Evolutionary conservation across 2,329 filamentous ascomycete genomes (phyloP), one percentile per base, ranked within the genome.

Genomic region (Canariomyces notabilis): DNA sequence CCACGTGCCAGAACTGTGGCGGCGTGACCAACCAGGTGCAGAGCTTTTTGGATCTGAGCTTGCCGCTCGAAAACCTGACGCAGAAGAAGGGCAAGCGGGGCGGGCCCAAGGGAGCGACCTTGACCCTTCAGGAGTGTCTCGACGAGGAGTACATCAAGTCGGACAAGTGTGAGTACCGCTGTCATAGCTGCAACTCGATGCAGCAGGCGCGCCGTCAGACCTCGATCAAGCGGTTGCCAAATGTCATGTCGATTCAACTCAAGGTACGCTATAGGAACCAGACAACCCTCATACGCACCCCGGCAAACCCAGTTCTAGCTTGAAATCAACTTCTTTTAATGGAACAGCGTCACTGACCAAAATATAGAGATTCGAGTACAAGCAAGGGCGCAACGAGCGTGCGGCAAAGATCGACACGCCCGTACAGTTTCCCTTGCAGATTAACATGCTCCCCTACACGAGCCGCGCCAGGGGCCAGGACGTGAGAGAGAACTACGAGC

Each of bases 401-500:
- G 85, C 87, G 1, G 86, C 86, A 36, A 97, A 97, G 65, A 87
- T 97, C 54, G 86, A 94, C 57, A 89, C 87, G 4, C 83, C 82
- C 47, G 85, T 97, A 43, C 80, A 85, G 41, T 96, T 96, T 59
- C 90, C 90, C 0, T 70, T 95, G 40, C 82, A 87, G 49, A 77
- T 97, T 31, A 93, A 95, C 62, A 89, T 97, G 81, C 76, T 88
- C 18, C 89, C 90, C 0, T 97, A 95, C 66, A 93, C 89, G 0
- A 87, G 85, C 37, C 76, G 79, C 15, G 79, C 80, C 32, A 71
- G 75, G 49, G 68, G 62, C 37, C 66, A 73, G 32, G 75, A 80
- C 49, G 59, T 59, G 5, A 74, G 70, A 54, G 70, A 79, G 37
- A 69, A 67, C 45, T 70, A 70, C 39, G 79, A 83, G 57, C 64